Conservation (phyloP, 352 stramenopile species). For the Pythium sp. region DNA sequence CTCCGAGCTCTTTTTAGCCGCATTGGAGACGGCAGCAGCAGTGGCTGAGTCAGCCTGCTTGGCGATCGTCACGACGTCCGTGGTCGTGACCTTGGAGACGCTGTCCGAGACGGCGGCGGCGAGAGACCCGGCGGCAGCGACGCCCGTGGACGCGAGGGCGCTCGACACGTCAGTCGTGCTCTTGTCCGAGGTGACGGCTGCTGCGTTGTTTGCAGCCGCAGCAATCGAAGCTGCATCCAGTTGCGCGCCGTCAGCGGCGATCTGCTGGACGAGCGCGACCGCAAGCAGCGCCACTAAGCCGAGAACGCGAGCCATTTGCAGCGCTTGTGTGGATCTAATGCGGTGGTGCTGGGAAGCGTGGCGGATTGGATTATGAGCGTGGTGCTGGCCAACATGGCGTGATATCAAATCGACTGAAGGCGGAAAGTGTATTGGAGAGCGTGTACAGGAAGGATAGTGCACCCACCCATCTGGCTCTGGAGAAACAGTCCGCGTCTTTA, state of each 20-base stretch:
- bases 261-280: constrained; percentile 4
- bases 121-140: constrained; percentile 9
- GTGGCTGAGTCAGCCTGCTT: constrained; percentile 8
- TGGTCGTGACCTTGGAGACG: constrained; percentile 18
- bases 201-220: constrained; percentile 16
- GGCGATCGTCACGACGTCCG: constrained; percentile 16
- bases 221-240: constrained; percentile 12
- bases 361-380: constrained; percentile 4
- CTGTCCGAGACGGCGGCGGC: constrained; percentile 20
- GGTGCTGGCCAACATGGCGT: background rate
- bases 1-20: background rate
- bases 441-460: background rate
- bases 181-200: constrained; percentile 9
- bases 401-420: background rate
- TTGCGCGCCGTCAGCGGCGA: background rate
- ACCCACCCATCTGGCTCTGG: background rate
- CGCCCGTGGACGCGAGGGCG: constrained; percentile 7
- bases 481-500: constrained; percentile 6
- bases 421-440: background rate
- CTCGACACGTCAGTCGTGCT: background rate
- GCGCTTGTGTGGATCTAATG: background rate
- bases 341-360: background rate
- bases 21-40: background rate
- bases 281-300: constrained; percentile 4
- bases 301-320: background rate